Base-by-base conservation (phyloP, 169 alveolate genomes). In the Blepharisma undulans region DNA sequence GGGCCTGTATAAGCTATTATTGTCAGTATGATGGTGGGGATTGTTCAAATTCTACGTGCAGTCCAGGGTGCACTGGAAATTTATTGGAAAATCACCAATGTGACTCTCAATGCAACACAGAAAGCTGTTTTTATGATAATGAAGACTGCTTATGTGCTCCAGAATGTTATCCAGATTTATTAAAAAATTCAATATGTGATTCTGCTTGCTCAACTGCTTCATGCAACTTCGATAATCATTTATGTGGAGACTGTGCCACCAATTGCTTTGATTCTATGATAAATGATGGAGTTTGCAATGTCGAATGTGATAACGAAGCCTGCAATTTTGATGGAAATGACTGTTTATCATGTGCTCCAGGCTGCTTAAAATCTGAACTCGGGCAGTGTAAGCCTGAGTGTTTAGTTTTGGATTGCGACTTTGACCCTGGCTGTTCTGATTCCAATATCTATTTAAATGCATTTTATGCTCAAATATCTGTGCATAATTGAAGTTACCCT, bases 291-390 rank as follows among this genome's bases (percentile, higher is more conserved):
- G 19, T 10, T 4, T 79, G 87, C 18, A 18, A 79, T n/a, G 14
- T 10, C 10, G 87, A 12, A 0, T 79, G 87, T 6, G 18, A 79
- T 6, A 79, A 79, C 32, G 2, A 8, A 25, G 89, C 32, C 10
- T 84, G 89, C 78, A 36, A 84, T 59, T 84, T 21, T 5, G 89
- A 33, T 36, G 89, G 78, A 22, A 29, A 12, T 1, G 89, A 33
- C 29, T 84, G 89, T 59, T 1, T 3, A 5, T 10, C 66, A 1
- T 74, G 80, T 29, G 80, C 80, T 8, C 1, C 7, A 0, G 16
- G 16, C 29, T 74, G 80, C 16, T 74, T 74, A 25, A 6, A 3
- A 8, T 14, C 29, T 14, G 80, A 74, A 14, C 33, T 74, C 8
- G 80, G 33, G 16, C 7, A 48, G 14, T 48, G 66, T 18, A 48